Percentiles rank a stretch among this genome's conserved stretches.
phyloP scores from a whole-genome alignment of 1,139 yeast species.

The Kurtzmaniella natalensis region DNA sequence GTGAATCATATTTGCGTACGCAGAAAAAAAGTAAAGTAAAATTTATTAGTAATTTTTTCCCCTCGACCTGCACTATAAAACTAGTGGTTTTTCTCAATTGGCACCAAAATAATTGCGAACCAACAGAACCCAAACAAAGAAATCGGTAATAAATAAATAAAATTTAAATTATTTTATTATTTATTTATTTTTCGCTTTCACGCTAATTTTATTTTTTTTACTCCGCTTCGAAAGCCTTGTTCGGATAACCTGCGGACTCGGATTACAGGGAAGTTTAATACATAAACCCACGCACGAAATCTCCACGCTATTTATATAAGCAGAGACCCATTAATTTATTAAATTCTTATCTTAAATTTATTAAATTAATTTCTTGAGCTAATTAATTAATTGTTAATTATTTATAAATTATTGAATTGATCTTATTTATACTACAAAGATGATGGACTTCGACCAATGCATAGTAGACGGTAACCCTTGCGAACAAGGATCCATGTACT shows the following conservation, averaged over 20 bases:
- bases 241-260: constrained; percentile 1
- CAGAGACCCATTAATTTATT: no score
- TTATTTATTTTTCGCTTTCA: no score
- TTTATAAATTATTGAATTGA: background rate
- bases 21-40: no score
- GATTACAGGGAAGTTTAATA: no score
- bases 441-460: constrained; percentile 5
- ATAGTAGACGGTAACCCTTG: constrained; percentile 12
- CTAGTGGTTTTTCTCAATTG: background rate
- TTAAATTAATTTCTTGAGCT: no score
- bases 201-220: constrained; percentile 2
- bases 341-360: no score
- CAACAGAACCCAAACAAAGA: no score
- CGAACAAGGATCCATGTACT: constrained; percentile 8
- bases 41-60: constrained; percentile 3
- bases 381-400: background rate
- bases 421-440: no score
- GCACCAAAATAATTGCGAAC: background rate
- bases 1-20: constrained; percentile 3
- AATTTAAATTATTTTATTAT: no score
- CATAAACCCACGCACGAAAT: background rate
- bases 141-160: no score
- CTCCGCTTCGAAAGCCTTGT: constrained; percentile 1
- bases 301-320: constrained; percentile 4
- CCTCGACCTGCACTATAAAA: background rate